Evolutionary conservation across 495 filamentous ascomycete species (phyloP), one percentile per base, ranked within the genome.

Genomic region (Neurospora tetrasperma): DNA sequence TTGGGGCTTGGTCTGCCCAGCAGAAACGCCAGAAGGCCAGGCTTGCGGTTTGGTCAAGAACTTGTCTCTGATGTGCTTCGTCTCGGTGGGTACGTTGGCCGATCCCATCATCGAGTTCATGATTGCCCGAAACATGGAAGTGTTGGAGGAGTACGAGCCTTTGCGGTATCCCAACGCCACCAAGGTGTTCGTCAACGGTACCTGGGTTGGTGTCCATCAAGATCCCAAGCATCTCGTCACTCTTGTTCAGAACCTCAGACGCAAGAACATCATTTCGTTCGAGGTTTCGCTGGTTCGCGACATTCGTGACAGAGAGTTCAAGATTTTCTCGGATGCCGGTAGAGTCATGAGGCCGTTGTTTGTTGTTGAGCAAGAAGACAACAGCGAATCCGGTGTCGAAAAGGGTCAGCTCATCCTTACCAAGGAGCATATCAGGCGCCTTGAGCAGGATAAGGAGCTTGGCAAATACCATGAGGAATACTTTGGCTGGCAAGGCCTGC

Each of bases 1-100:
- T 80, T 99, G 96, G 96, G 96, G 96, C 70, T 84, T 98, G 74
- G 95, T 99, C 7, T 99, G 96, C 80, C 96, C 96, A 31, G 96
- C 96, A 35, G 96, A 99, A 78, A 99, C 96, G 18, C 96, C 96
- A 9, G 96, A 99, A 88, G 96, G 96, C 74, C 96, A 99, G 80
- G 96, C 96, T 81, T 99, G 96, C 84, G 96, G 96, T 81, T 83
- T 99, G 73, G 96, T 99, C 81, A 99, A 99, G 86, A 99, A 99
- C 76, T 79, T 99, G 78, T 92, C 96, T 4, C 88, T 99, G 62
- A 98, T 99, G 95, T 98, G 94, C 80, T 97, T 94, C 76, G 93
- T 99, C 79, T 97, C 92, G 68, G 94, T 97, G 41, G 96, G 95
- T 80, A 93, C 93, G 8, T 92, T 94, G 11, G 91, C 91, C 39